phyloP scores from a whole-genome alignment of 805 yeast genomes.

The Dipodascus albidus region DNA sequence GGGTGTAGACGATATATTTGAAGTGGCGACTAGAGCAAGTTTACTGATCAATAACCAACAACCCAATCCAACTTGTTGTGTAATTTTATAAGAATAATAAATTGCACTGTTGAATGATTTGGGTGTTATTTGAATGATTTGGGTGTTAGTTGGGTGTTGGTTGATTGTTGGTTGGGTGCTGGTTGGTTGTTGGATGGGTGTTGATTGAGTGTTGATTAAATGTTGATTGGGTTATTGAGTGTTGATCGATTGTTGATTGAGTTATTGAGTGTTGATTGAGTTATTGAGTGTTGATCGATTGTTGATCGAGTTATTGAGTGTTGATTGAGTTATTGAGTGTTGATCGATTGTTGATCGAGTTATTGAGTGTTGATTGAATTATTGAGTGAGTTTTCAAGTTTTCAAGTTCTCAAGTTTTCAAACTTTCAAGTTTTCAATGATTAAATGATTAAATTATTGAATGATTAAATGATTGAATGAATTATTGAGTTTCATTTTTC shows the following conservation, averaged over 20 bases:
- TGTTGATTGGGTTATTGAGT: not conserved
- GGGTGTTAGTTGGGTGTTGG: no score
- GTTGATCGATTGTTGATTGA: not conserved
- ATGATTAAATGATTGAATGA: no score
- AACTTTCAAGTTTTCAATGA: not conserved
- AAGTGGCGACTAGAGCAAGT: slow-evolving; percentile 79
- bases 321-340: not conserved
- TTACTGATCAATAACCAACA: slow-evolving; percentile 29
- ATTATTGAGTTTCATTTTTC: no score
- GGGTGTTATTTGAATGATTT: no score
- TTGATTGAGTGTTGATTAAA: not conserved
- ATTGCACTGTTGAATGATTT: no score
- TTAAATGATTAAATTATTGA: no score
- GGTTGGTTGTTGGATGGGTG: not conserved
- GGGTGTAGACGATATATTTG: slow-evolving; percentile 90
- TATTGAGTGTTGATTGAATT: not conserved
- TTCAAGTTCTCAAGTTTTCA: not conserved
- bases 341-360: not conserved
- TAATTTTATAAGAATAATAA: slow-evolving; percentile 10
- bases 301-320: not conserved
- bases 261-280: not conserved
- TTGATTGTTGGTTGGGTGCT: not conserved
- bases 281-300: not conserved
- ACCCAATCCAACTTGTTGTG: slow-evolving; percentile 13
- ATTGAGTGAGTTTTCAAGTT: no score